phyloP scores from a whole-genome alignment of 768 basidiomycete species.

The Podaxis carcinomalis region DNA sequence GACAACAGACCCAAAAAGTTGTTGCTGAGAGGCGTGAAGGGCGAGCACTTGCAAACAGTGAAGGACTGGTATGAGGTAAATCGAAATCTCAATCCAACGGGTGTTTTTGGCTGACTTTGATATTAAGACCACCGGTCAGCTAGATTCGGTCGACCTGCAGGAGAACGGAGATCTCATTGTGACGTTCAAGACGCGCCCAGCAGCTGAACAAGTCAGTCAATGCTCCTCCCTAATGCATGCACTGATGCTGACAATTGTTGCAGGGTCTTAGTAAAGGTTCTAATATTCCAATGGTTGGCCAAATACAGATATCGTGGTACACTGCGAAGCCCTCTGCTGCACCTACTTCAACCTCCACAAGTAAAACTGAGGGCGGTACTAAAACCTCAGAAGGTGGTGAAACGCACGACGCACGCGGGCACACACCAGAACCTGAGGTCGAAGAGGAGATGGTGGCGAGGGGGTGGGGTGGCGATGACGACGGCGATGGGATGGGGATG shows the following conservation, averaged over 20 bases:
- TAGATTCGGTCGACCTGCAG: conserved; percentile 57
- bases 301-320: conserved; percentile 67
- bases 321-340: conserved; percentile 28
- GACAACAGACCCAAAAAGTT: conserved; percentile 87
- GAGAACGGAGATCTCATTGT: conserved; percentile 62
- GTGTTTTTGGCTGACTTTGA: conserved; percentile 6
- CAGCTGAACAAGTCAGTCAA: conserved; percentile 66
- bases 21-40: conserved; percentile 61
- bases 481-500: conserved; percentile 76
- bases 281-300: conserved; percentile 61
- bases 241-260: conserved; percentile 12
- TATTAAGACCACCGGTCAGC: conserved; percentile 58
- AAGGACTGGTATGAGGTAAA: conserved; percentile 82
- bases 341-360: conserved; percentile 10
- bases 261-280: conserved; percentile 72
- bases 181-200: conserved; percentile 64
- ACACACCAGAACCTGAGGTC: conserved; percentile 28
- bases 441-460: conserved; percentile 64
- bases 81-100: not conserved
- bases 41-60: conserved; percentile 52
- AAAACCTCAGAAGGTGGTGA: conserved; percentile 11
- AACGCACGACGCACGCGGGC: conserved; percentile 22
- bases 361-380: conserved; percentile 13
- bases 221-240: not conserved
- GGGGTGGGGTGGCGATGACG: conserved; percentile 73